Percentiles rank a stretch among this genome's conserved stretches.
Conservation (phyloP, 352 stramenopile genomes). For the Phytopythium oedochilum region DNA sequence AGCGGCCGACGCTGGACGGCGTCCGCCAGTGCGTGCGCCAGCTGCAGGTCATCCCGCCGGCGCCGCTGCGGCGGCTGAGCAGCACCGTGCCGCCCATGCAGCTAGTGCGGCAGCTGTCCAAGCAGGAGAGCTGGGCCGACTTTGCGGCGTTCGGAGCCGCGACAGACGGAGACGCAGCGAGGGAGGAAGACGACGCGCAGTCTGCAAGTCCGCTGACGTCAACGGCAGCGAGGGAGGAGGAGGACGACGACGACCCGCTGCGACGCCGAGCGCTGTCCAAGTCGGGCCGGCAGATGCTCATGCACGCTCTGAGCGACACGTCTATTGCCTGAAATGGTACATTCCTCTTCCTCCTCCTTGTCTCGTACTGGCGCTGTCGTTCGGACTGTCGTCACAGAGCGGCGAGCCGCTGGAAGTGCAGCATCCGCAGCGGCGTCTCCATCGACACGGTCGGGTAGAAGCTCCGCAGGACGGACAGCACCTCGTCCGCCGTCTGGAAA, state of each 20-base stretch:
- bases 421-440: slow-evolving; percentile 34
- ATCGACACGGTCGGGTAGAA: slow-evolving; percentile 54
- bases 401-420: slow-evolving; percentile 44
- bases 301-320: slow-evolving; percentile 10
- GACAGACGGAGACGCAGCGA: no score
- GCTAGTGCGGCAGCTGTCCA: slow-evolving; percentile 1
- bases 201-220: no score
- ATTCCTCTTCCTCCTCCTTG: neutral
- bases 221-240: slow-evolving; percentile 2
- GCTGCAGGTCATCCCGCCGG: slow-evolving; percentile 10
- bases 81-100: neutral
- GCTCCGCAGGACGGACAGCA: slow-evolving; percentile 39
- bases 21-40: slow-evolving; percentile 28
- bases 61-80: slow-evolving; percentile 6
- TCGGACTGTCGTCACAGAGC: neutral
- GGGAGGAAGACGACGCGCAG: slow-evolving; percentile 3
- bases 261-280: slow-evolving; percentile 13
- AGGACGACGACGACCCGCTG: slow-evolving; percentile 5
- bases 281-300: slow-evolving; percentile 20
- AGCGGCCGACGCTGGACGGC: slow-evolving; percentile 57
- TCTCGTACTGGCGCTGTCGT: neutral
- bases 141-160: slow-evolving; percentile 18
- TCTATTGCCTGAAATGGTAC: neutral
- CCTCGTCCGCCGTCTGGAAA: slow-evolving; percentile 26
- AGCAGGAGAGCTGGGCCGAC: slow-evolving; percentile 20